These are phyloP conservation scores for Podila horticola DNA, from an alignment of 192 early-diverging fungal species.

Conservation along the genomic window DNA sequence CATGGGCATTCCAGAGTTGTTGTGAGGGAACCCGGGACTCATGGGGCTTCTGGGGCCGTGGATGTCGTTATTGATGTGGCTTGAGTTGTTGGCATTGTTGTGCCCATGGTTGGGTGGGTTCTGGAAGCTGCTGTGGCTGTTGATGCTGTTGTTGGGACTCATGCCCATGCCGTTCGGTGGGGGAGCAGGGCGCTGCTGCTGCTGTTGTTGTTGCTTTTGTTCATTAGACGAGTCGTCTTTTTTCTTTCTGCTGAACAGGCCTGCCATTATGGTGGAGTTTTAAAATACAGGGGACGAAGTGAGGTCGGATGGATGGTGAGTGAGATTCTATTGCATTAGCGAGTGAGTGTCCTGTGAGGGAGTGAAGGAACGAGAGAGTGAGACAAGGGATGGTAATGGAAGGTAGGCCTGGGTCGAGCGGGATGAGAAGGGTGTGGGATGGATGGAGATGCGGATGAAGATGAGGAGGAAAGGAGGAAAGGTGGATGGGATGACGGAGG, in stretches of 20 bases:
- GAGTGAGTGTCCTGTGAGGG: too few relatives aligned
- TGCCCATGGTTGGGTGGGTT: conserved; percentile 8
- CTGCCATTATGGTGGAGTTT: conserved; percentile 5
- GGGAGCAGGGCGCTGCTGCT: conserved; percentile 42
- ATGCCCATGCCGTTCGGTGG: conserved; percentile 29
- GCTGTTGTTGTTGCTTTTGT: not conserved
- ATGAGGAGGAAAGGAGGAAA: not conserved
- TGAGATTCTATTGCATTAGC: conserved; percentile 1
- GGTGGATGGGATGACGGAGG: not conserved
- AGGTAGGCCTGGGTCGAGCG: too few relatives aligned
- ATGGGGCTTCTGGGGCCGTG: conserved; percentile 22
- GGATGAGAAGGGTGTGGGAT: not conserved
- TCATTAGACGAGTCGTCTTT: conserved; percentile 27
- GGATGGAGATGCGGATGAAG: not conserved
- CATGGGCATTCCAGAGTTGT: not conserved
- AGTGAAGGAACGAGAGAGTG: too few relatives aligned
- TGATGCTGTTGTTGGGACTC: conserved; percentile 2
- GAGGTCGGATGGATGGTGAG: not conserved
- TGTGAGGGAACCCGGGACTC: conserved; percentile 22
- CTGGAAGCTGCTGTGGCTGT: conserved; percentile 11
- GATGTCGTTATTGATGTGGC: not conserved
- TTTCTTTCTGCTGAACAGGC: conserved; percentile 39
- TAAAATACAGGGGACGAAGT: not conserved
- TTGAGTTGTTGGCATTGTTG: not conserved
- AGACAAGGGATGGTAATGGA: too few relatives aligned